These are phyloP conservation scores for Firmiana major DNA, from an alignment of 345 rosid species.

Conservation along the genomic window DNA sequence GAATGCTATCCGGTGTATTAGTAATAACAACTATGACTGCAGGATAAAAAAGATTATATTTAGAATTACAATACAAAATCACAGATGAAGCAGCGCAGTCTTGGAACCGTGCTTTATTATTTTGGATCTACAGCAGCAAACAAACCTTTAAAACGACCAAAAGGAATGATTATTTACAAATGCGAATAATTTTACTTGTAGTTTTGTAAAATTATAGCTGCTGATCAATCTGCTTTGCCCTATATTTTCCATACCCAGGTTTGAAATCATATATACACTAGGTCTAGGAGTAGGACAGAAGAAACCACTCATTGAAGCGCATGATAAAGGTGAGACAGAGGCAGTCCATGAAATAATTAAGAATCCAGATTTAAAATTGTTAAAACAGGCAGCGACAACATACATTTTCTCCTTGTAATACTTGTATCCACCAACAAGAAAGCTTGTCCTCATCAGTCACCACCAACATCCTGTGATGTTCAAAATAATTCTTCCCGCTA, in stretches of 20 bases:
- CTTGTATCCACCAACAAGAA: slow-evolving; percentile 34
- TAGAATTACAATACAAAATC: not conserved
- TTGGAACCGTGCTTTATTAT: not conserved
- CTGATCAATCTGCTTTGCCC: not conserved
- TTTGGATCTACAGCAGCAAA: not conserved
- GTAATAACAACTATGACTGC: not conserved
- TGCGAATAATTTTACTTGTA: not conserved
- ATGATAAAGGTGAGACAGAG: not conserved
- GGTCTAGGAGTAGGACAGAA: not conserved
- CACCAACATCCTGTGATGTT: slow-evolving; percentile 29
- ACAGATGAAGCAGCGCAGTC: not conserved
- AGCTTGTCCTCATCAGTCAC: slow-evolving; percentile 32
- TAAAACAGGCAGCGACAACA: slow-evolving; percentile 25
- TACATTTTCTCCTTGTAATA: slow-evolving; percentile 37
- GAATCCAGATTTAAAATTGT: slow-evolving; percentile 19
- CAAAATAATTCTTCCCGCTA: slow-evolving; percentile 39
- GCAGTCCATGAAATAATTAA: not conserved
- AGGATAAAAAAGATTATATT: not conserved
- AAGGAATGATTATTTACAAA: not conserved
- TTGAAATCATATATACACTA: not conserved
- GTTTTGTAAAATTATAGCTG: not conserved
- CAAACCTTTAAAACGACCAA: not conserved
- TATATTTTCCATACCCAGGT: not conserved
- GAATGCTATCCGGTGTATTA: no score
- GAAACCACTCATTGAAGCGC: not conserved